phyloP scores from a whole-genome alignment of 495 filamentous ascomycete genomes.

The Lasiosphaeria ovina region DNA sequence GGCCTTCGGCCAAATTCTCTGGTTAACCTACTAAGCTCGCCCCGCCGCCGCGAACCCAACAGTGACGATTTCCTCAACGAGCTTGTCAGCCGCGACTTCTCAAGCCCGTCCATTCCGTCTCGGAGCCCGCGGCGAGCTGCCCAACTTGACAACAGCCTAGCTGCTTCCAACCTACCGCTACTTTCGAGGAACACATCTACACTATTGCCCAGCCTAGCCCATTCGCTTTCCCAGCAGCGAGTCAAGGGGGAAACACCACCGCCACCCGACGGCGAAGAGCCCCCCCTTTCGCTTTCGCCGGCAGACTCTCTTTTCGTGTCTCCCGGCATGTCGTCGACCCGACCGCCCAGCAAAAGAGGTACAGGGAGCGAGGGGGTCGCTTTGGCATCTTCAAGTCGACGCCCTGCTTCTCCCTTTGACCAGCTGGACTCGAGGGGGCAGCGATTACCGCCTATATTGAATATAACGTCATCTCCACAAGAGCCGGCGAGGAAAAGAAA shows the following conservation, averaged over 20 bases:
- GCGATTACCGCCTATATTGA: neutral
- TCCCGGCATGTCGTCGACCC: conserved; percentile 8
- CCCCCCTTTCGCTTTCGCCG: neutral
- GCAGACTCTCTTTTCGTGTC: neutral
- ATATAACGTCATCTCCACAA: neutral
- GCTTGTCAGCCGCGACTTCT: conserved; percentile 33
- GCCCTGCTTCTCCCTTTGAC: neutral
- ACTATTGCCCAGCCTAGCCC: neutral
- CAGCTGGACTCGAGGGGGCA: neutral
- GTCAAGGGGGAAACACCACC: neutral
- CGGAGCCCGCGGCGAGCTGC: conserved; percentile 8
- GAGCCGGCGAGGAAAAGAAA: conserved; percentile 6
- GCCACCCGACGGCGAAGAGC: neutral
- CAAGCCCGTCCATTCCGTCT: conserved; percentile 33
- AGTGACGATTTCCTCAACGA: conserved; percentile 33
- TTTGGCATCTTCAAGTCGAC: neutral
- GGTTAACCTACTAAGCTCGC: neutral
- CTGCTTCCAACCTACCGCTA: neutral
- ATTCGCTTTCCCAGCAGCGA: neutral
- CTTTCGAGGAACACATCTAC: neutral
- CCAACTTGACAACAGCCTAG: neutral
- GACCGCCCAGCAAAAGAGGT: neutral
- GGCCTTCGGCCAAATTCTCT: too few species aligned
- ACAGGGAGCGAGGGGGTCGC: neutral
- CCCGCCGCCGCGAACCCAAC: conserved; percentile 13